These are phyloP conservation scores for Vitis riparia DNA, from an alignment of 164 flowering plant species.

Conservation along the genomic window DNA sequence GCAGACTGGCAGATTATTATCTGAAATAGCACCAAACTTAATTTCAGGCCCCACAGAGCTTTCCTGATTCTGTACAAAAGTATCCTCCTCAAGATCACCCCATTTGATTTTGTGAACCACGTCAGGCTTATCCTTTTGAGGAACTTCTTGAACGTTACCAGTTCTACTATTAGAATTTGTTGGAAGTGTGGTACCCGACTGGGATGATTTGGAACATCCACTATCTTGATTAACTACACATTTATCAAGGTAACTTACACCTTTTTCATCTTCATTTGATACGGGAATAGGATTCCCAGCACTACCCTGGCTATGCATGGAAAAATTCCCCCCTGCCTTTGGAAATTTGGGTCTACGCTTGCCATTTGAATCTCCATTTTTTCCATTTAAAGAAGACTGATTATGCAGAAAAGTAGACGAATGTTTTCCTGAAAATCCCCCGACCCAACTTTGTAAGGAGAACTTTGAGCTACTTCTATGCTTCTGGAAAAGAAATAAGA, in stretches of 20 bases:
- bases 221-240: constrained; percentile 30
- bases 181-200: background rate
- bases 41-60: constrained; percentile 29
- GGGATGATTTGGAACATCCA: constrained; percentile 19
- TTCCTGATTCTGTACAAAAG: constrained; percentile 27
- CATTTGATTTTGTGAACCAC: constrained; percentile 59
- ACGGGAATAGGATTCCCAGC: constrained; percentile 18
- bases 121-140: constrained; percentile 25
- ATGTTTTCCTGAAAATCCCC: constrained; percentile 51
- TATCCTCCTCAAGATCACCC: constrained; percentile 77
- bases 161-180: constrained; percentile 8
- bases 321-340: constrained; percentile 22
- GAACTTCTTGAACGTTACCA: constrained; percentile 13
- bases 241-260: constrained; percentile 27
- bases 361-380: constrained; percentile 19
- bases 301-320: constrained; percentile 13
- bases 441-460: constrained; percentile 56
- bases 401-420: constrained; percentile 21
- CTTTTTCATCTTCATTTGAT: constrained; percentile 27
- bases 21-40: constrained; percentile 33
- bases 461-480: constrained; percentile 70
- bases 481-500: constrained; percentile 44
- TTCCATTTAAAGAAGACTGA: constrained; percentile 26
- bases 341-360: constrained; percentile 23
- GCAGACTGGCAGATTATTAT: constrained; percentile 20